These are phyloP conservation scores for Leucocoprinus sp. DNA, from an alignment of 768 basidiomycete genomes.

Conservation along the genomic window DNA sequence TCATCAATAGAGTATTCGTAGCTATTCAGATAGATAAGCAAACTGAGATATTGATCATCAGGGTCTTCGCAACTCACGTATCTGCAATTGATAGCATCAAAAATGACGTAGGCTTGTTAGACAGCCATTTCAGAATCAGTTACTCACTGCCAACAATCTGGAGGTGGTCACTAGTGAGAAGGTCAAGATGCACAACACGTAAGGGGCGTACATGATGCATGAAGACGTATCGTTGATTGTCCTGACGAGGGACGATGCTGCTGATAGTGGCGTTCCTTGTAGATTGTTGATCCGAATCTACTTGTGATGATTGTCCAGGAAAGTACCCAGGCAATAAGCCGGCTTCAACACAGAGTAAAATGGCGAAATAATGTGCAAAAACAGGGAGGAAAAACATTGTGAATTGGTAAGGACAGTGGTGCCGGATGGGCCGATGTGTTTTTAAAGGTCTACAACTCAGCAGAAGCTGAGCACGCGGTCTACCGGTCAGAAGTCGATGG, in stretches of 20 bases:
- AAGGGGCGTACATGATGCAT: slow-evolving; percentile 38
- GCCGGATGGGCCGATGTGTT: slow-evolving; percentile 11
- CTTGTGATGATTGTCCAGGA: not conserved
- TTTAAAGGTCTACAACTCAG: slow-evolving; percentile 12
- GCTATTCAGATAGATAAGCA: slow-evolving; percentile 16
- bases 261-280: not conserved
- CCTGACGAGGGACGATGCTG: slow-evolving; percentile 21
- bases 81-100: slow-evolving; percentile 21
- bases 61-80: slow-evolving; percentile 26
- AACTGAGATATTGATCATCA: not conserved
- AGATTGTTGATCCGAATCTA: not conserved
- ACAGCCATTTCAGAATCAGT: not conserved
- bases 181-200: not conserved
- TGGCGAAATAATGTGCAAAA: not conserved
- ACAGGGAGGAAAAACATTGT: slow-evolving; percentile 11
- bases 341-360: slow-evolving; percentile 6
- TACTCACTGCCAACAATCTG: slow-evolving; percentile 42
- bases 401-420: slow-evolving; percentile 10
- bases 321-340: not conserved
- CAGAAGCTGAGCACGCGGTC: slow-evolving; percentile 11
- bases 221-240: slow-evolving; percentile 40
- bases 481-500: slow-evolving; percentile 4
- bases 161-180: not conserved
- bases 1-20: slow-evolving; percentile 30
- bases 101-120: slow-evolving; percentile 3